Base-by-base conservation (phyloP, 1,284 basidiomycete genomes). In the Ustilago lituana region DNA sequence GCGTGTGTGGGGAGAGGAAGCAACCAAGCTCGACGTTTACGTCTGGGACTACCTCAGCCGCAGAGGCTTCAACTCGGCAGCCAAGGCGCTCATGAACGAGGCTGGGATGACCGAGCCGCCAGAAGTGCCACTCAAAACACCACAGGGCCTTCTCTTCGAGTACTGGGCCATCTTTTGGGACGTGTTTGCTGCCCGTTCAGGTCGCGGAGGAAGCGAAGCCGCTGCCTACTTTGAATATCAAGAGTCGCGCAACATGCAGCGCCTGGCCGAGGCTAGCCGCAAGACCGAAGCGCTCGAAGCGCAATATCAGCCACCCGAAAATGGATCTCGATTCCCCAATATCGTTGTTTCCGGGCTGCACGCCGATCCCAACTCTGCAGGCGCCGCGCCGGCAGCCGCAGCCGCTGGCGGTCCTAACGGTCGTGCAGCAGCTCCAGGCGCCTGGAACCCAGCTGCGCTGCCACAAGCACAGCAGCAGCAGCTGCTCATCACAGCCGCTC, bases 81-180 rank as follows among this genome's bases (percentile, higher is more conserved):
- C 80, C 17, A 74, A 76, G 31, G 56, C 74, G 31, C 59, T 82
- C 24, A 63, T 74, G 47, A 71, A 59, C 56, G 80, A 82, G 38
- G 71, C 74, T 1, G 63, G 73, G 8, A 69, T 82, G 69, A 60
- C 75, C 0, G 79, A 75, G 24, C 60, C 74, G 10, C 80, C 80
- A 23, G 74, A 77, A 27, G 76, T 82, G 10, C 77, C 80, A 2
- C 58, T 80, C 20, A 63, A 62, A 29, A 78, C 78, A 29, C 76
- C 76, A 1, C 73, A 77, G 31, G 80, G 80, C 19, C 62, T 82
- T 5, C 60, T 82, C 5, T 79, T 73, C 53, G 80, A 82, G 57
- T 82, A 82, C 54, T 82, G 80, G 80, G 70, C 71, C 49, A 75
- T 82, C 44, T 82, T 82, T 39, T 82, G 80, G 80, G 80, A 82